Base-by-base conservation (phyloP, 306 rosid species). In the Trifolium pratense region DNA sequence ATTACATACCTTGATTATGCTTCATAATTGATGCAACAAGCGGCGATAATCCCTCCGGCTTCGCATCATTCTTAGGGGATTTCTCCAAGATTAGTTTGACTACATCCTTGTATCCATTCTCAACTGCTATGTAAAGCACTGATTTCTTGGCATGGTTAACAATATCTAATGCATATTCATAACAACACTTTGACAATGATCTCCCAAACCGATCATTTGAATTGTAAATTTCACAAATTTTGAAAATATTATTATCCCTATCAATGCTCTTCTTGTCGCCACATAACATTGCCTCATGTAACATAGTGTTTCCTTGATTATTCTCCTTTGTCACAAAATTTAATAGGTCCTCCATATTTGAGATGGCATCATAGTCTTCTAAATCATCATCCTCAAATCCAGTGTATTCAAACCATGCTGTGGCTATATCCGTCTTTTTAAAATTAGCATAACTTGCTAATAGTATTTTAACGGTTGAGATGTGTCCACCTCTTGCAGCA, bases 211-310 rank as follows among this genome's bases (percentile, higher is more conserved):
- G 0, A 39, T 48, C 60, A 21, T 23, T 8, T 12, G 53, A 13
- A 5, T 42, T 42, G 21, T 43, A 26, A 14, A 13, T 1, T 12
- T 75, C 59, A 66, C 68, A 21, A 7, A 20, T 23, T n/a, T 26
- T 13, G 37, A 75, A 75, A 75, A 75, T 42, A n/a, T 0, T n/a
- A n/a, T 0, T 11, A 29, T 9, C 3, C 57, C 8, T 4, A 4
- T 8, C 56, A 9, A 18, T 34, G 0, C 6, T 11, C 0, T 1
- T 5, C 2, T 15, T 15, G 23, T 43, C 18, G 55, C 66, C 18
- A 66, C 66, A 15, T n/a, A 60, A 1, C 31, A 75, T 7, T 64
- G 61, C 74, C 74, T 76, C 80, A 14, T 76, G 80, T 3, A 76
- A 52, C 60, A 76, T 7, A 5, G 4, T 57, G 69, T 76, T 76